Percentiles rank a stretch among this genome's conserved stretches.
phyloP scores from a whole-genome alignment of 495 filamentous ascomycete species.

The Tirmania nivea region DNA sequence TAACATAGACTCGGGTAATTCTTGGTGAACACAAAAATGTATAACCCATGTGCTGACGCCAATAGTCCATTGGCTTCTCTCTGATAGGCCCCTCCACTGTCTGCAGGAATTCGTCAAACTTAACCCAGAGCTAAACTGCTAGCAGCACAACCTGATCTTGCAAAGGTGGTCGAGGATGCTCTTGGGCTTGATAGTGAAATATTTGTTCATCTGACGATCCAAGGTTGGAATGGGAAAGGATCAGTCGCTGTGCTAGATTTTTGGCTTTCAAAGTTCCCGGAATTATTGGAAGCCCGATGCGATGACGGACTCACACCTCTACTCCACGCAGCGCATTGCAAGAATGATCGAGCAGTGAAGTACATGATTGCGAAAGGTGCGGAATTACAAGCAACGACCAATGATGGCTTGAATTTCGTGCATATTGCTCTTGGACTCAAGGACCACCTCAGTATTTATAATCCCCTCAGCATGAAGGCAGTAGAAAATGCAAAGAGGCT shows the following conservation, averaged over 20 bases:
- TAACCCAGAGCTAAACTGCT: slow-evolving; percentile 7
- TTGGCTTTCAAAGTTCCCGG: neutral
- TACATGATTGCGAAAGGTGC: neutral
- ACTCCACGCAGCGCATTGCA: neutral
- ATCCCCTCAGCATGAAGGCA: neutral
- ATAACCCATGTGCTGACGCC: too few relatives aligned
- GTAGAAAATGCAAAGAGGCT: neutral
- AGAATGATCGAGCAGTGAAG: neutral
- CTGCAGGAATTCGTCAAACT: slow-evolving; percentile 6
- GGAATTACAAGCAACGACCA: neutral
- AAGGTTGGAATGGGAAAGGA: slow-evolving; percentile 5
- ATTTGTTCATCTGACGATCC: slow-evolving; percentile 8
- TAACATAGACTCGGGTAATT: too few relatives aligned
- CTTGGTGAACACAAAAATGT: too few relatives aligned
- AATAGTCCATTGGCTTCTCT: slow-evolving; percentile 12
- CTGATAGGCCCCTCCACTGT: slow-evolving; percentile 10
- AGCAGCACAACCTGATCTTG: slow-evolving; percentile 9
- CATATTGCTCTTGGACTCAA: neutral
- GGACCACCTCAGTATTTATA: too few relatives aligned
- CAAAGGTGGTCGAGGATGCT: slow-evolving; percentile 8
- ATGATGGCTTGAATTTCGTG: neutral
- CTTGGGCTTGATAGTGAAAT: slow-evolving; percentile 13
- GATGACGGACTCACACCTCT: neutral
- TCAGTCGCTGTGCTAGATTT: neutral
- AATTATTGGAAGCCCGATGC: neutral